Conservation (phyloP, 148 eudicot species). For the Rhododendron ovatum region DNA sequence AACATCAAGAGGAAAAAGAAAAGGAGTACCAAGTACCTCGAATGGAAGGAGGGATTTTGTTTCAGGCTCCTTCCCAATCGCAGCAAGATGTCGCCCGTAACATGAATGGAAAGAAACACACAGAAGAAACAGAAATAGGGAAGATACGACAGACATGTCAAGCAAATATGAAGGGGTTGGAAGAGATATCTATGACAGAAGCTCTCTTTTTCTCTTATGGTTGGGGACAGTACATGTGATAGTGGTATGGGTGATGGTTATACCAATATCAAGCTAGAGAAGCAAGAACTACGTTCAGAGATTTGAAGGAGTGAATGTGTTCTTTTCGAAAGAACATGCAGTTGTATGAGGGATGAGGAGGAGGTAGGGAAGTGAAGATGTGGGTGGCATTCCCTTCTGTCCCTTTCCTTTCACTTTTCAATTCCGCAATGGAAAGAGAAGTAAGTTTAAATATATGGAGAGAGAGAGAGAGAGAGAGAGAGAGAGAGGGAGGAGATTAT, state of each 20-base stretch:
- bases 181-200: conserved; percentile 5
- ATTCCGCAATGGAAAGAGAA: background rate
- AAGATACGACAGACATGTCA: conserved; percentile 29
- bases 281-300: conserved; percentile 20
- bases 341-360: conserved; percentile 20
- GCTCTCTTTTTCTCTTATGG: background rate
- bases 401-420: conserved; percentile 12
- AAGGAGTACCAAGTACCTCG: conserved; percentile 13
- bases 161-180: background rate
- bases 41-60: conserved; percentile 1
- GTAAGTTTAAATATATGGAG: background rate
- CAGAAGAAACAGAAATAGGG: conserved; percentile 22
- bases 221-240: conserved; percentile 1
- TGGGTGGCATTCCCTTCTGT: conserved; percentile 24
- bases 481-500: background rate
- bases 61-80: conserved; percentile 9
- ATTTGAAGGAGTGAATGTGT: conserved; percentile 17
- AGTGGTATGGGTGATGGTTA: background rate
- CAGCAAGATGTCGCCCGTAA: conserved; percentile 26
- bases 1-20: background rate
- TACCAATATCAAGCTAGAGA: background rate
- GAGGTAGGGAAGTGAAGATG: conserved; percentile 16
- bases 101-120: conserved; percentile 10
- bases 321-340: conserved; percentile 24
- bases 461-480: conserved; percentile 2